A percentile compares a stretch with the other conserved stretches of the same genome.
Conservation (phyloP, 73 alveolate species). For the Tetrahymena malaccensis region DNA sequence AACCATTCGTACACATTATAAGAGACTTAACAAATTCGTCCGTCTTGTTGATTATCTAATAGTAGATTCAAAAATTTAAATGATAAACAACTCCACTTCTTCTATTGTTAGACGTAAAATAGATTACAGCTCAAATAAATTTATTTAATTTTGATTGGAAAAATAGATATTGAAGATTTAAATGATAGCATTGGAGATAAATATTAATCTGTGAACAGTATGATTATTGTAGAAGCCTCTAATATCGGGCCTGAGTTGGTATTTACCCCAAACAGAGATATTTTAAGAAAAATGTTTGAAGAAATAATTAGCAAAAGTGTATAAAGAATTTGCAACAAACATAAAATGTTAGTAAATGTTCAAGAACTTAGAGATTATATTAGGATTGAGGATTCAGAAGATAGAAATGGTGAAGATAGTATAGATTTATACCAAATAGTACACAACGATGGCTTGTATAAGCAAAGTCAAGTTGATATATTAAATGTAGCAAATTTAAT, state of each 20-base stretch:
- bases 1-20: slow-evolving; percentile 90
- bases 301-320: slow-evolving; percentile 18
- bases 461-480: slow-evolving; percentile 49
- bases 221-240: slow-evolving; percentile 28
- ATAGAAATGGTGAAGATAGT: slow-evolving; percentile 45
- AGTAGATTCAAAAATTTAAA: slow-evolving; percentile 77
- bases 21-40: slow-evolving; percentile 82
- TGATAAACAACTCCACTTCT: slow-evolving; percentile 20
- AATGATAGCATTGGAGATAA: slow-evolving; percentile 50
- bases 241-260: not conserved
- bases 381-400: slow-evolving; percentile 50
- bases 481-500: slow-evolving; percentile 47
- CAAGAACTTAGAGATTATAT: slow-evolving; percentile 55
- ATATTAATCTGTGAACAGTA: slow-evolving; percentile 40
- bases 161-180: slow-evolving; percentile 46
- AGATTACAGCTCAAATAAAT: not conserved
- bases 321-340: slow-evolving; percentile 17
- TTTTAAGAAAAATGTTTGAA: slow-evolving; percentile 14
- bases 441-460: slow-evolving; percentile 47
- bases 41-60: slow-evolving; percentile 83
- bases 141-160: not conserved
- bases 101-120: slow-evolving; percentile 1
- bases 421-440: slow-evolving; percentile 54
- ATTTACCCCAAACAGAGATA: slow-evolving; percentile 22
- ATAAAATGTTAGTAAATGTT: slow-evolving; percentile 45